These are phyloP conservation scores for Wickerhamomyces subpelliculosus DNA, from an alignment of 805 yeast genomes.

Conservation along the genomic window DNA sequence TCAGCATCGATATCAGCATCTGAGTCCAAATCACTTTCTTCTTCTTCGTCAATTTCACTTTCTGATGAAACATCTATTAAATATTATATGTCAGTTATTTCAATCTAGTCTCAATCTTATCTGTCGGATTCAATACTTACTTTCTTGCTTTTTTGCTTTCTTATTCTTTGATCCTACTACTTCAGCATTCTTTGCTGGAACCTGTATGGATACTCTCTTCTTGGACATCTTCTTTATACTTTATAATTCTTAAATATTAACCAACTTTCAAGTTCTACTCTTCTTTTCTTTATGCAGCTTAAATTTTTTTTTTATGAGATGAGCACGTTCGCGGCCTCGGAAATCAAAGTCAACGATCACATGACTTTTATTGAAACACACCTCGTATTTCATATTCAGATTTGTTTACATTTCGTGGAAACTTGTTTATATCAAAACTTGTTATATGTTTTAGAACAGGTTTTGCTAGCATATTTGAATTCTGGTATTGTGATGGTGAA, in stretches of 20 bases:
- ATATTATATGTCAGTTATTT: too few species aligned
- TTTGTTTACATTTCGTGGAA: background rate
- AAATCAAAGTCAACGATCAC: background rate
- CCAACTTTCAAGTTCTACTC: background rate
- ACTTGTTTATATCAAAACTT: too few species aligned
- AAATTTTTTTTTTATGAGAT: background rate
- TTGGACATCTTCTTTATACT: constrained; percentile 12
- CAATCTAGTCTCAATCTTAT: too few species aligned
- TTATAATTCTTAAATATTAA: background rate
- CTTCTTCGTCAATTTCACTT: constrained; percentile 5
- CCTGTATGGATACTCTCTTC: constrained; percentile 12
- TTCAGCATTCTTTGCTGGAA: constrained; percentile 6
- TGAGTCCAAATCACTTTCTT: constrained; percentile 1
- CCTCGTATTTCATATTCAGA: too few species aligned
- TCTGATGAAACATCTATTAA: constrained; percentile 6
- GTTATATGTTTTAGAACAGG: background rate
- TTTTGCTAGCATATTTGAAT: too few species aligned
- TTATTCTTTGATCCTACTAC: background rate
- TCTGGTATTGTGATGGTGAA: too few species aligned
- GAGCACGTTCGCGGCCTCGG: background rate
- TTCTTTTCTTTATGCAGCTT: background rate
- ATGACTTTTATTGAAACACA: too few species aligned
- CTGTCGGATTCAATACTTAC: too few species aligned
- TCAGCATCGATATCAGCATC: constrained; percentile 9
- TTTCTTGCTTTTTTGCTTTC: background rate